These are phyloP conservation scores for Aureobasidium sp. DNA, from an alignment of 2,329 filamentous ascomycete species.

Conservation along the genomic window DNA sequence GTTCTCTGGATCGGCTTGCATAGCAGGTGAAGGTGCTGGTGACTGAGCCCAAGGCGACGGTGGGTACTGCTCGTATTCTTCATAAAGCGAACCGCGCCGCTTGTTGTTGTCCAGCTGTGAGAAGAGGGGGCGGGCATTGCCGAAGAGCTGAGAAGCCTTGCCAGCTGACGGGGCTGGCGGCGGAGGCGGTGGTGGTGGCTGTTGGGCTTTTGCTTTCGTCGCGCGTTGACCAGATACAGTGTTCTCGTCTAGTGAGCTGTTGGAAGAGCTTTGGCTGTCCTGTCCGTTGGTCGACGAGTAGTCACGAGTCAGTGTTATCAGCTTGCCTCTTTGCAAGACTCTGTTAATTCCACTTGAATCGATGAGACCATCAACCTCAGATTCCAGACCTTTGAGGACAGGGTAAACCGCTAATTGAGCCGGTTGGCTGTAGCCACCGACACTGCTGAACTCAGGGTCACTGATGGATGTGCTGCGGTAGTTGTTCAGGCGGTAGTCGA, in stretches of 20 bases:
- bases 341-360: slow-evolving; percentile 76
- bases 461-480: slow-evolving; percentile 26
- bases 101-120: slow-evolving; percentile 27
- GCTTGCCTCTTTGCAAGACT: slow-evolving; percentile 71
- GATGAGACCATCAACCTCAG: slow-evolving; percentile 79
- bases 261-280: slow-evolving; percentile 12
- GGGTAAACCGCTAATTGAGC: slow-evolving; percentile 63
- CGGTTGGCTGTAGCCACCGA: slow-evolving; percentile 38
- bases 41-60: slow-evolving; percentile 95
- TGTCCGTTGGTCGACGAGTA: slow-evolving; percentile 40
- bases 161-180: slow-evolving; percentile 13
- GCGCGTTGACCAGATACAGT: slow-evolving; percentile 1
- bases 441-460: slow-evolving; percentile 42
- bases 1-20: slow-evolving; percentile 69
- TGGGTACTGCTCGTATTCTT: slow-evolving; percentile 89
- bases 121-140: slow-evolving; percentile 22
- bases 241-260: background rate
- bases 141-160: slow-evolving; percentile 16
- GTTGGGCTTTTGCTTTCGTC: slow-evolving; percentile 1
- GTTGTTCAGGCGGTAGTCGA: slow-evolving; percentile 15
- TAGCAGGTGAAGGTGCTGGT: slow-evolving; percentile 84
- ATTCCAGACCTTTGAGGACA: slow-evolving; percentile 72
- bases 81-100: slow-evolving; percentile 52
- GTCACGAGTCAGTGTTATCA: slow-evolving; percentile 76
- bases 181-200: background rate